These are phyloP conservation scores for Elsinoe fawcettii DNA, from an alignment of 2,329 filamentous ascomycete species.

Conservation along the genomic window DNA sequence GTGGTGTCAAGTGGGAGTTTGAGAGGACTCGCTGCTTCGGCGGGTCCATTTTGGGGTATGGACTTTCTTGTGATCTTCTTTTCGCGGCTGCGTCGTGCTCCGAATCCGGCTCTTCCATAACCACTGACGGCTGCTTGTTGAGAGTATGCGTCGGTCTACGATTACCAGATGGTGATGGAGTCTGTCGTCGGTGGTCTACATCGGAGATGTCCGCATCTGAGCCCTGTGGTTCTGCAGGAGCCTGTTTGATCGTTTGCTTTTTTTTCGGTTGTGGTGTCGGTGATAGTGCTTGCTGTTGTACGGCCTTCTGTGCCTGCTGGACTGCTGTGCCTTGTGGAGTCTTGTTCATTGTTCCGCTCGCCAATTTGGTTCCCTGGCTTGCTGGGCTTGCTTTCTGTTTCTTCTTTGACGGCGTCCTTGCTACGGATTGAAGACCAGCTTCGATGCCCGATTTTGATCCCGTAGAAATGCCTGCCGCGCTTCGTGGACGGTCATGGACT, in stretches of 20 bases:
- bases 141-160: slow-evolving; percentile 22
- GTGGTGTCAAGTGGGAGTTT: background rate
- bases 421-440: slow-evolving; percentile 31
- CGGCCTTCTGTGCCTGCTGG: slow-evolving; percentile 11
- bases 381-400: slow-evolving; percentile 33
- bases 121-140: slow-evolving; percentile 29
- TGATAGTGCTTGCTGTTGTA: background rate
- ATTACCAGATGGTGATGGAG: slow-evolving; percentile 23
- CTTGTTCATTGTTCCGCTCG: slow-evolving; percentile 46
- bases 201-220: slow-evolving; percentile 20
- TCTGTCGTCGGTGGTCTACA: slow-evolving; percentile 26
- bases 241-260: slow-evolving; percentile 4
- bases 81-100: slow-evolving; percentile 23
- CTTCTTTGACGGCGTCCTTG: slow-evolving; percentile 34
- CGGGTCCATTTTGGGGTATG: background rate
- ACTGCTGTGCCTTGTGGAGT: slow-evolving; percentile 44
- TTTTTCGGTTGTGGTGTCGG: slow-evolving; percentile 14
- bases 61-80: slow-evolving; percentile 1
- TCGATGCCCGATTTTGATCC: slow-evolving; percentile 24
- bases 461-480: slow-evolving; percentile 22
- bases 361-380: slow-evolving; percentile 35
- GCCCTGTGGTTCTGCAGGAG: slow-evolving; percentile 2
- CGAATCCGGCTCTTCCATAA: slow-evolving; percentile 27
- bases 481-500: slow-evolving; percentile 26
- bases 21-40: background rate